Percentiles rank a stretch among this genome's conserved stretches.
Conservation (phyloP, 306 rosid species). For the Comarum palustre region DNA sequence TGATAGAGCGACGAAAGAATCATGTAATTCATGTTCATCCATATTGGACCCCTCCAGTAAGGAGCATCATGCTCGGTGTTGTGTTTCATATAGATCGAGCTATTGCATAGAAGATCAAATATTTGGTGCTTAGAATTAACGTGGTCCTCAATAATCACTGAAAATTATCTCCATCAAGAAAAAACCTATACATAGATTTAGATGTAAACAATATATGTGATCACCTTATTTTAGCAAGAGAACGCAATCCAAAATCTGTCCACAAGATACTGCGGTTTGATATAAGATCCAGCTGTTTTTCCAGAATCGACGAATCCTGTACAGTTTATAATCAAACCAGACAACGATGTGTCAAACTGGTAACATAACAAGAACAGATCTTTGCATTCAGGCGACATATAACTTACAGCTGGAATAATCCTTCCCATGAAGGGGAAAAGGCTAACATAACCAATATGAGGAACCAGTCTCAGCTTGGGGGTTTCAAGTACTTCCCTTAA, state of each 20-base stretch:
- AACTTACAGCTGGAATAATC: constrained; percentile 83
- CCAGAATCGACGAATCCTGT: constrained; percentile 84
- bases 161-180: constrained; percentile 4
- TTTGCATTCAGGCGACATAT: constrained; percentile 14
- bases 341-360: not conserved
- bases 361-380: not conserved
- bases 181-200: not conserved
- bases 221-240: constrained; percentile 87
- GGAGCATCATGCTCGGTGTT: constrained; percentile 97
- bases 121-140: constrained; percentile 18
- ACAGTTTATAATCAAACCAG: constrained; percentile 7
- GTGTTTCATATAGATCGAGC: constrained; percentile 83
- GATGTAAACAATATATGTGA: not conserved
- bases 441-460: constrained; percentile 81
- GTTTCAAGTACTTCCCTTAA: constrained; percentile 57
- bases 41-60: constrained; percentile 90
- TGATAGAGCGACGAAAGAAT: constrained; percentile 83
- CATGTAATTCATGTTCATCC: constrained; percentile 79
- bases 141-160: constrained; percentile 19
- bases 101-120: constrained; percentile 19
- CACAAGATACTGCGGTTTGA: constrained; percentile 71
- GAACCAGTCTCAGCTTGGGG: constrained; percentile 75
- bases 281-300: constrained; percentile 79
- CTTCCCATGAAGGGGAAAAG: constrained; percentile 73
- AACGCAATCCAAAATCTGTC: constrained; percentile 91